These are phyloP conservation scores for Chaetomiaceae sp. DNA, from an alignment of 2,329 filamentous ascomycete genomes.

Conservation along the genomic window DNA sequence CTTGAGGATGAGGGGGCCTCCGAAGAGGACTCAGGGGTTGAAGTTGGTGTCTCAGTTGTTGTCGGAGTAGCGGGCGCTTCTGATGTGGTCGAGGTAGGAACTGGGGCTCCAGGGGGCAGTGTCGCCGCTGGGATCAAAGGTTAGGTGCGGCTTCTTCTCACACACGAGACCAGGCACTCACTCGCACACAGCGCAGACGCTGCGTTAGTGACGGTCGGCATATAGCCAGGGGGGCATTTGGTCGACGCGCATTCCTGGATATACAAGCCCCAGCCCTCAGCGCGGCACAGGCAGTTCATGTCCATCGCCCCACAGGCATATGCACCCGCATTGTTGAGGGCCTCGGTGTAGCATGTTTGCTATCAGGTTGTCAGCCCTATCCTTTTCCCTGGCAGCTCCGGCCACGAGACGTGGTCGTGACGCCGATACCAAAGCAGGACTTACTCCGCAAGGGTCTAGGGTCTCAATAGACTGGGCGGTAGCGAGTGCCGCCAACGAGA, in stretches of 20 bases:
- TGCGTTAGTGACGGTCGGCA: slow-evolving; percentile 17
- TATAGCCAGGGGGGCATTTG: slow-evolving; percentile 23
- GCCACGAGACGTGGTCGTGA: not conserved
- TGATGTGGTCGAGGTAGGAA: slow-evolving; percentile 2
- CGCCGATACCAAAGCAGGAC: not conserved
- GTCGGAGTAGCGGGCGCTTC: slow-evolving; percentile 9
- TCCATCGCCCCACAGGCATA: slow-evolving; percentile 19
- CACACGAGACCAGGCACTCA: slow-evolving; percentile 9
- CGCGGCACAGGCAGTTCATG: slow-evolving; percentile 26
- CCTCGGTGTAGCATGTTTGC: slow-evolving; percentile 19
- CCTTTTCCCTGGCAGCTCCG: not conserved
- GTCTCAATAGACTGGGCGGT: slow-evolving; percentile 18
- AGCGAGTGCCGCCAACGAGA: slow-evolving; percentile 19
- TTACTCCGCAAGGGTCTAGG: slow-evolving; percentile 22
- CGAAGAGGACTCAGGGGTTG: slow-evolving; percentile 11
- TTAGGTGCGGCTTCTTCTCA: not conserved
- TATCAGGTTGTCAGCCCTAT: slow-evolving; percentile 18
- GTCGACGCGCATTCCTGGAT: slow-evolving; percentile 24
- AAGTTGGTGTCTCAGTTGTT: slow-evolving; percentile 9
- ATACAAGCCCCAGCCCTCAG: slow-evolving; percentile 15
- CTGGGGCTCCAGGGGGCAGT: slow-evolving; percentile 1
- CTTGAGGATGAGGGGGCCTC: slow-evolving; percentile 2
- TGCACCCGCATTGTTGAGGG: slow-evolving; percentile 5
- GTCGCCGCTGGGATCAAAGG: not conserved
- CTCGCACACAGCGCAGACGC: slow-evolving; percentile 24